These are phyloP conservation scores for Daldinia concentrica DNA, from an alignment of 495 filamentous ascomycete genomes.

Conservation along the genomic window DNA sequence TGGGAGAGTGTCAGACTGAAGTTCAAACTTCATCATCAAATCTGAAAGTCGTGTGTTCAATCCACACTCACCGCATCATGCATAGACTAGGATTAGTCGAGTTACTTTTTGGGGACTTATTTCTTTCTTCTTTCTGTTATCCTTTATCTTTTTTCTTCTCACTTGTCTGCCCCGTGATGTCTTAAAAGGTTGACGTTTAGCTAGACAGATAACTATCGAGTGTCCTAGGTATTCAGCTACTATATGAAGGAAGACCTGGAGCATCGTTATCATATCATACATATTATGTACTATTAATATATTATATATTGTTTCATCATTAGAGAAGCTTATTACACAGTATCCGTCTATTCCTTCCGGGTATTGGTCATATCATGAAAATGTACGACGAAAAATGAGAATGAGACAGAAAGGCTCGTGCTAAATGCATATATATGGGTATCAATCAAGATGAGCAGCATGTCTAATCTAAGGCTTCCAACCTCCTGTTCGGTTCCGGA, in stretches of 20 bases:
- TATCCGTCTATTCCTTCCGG: not conserved
- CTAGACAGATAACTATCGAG: too few species aligned
- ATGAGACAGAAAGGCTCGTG: not conserved
- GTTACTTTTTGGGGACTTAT: not conserved
- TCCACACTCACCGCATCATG: slow-evolving; percentile 24
- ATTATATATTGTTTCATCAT: not conserved
- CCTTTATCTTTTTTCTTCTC: not conserved
- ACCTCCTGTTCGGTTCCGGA: slow-evolving; percentile 63
- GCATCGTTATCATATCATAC: not conserved
- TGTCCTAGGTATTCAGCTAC: too few species aligned
- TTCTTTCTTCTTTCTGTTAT: not conserved
- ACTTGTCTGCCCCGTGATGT: not conserved
- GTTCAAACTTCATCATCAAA: slow-evolving; percentile 30
- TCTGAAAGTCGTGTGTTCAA: slow-evolving; percentile 35
- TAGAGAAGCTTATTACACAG: not conserved
- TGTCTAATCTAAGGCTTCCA: slow-evolving; percentile 45
- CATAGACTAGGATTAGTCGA: not conserved
- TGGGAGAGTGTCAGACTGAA: slow-evolving; percentile 40
- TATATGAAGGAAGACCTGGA: not conserved
- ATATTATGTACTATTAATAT: not conserved
- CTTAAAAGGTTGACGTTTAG: too few species aligned
- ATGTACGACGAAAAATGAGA: not conserved
- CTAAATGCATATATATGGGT: not conserved
- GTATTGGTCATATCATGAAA: too few species aligned
- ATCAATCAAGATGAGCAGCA: not conserved